Base-by-base conservation (phyloP, 495 filamentous ascomycete species). In the Parathielavia hyrcaniae region DNA sequence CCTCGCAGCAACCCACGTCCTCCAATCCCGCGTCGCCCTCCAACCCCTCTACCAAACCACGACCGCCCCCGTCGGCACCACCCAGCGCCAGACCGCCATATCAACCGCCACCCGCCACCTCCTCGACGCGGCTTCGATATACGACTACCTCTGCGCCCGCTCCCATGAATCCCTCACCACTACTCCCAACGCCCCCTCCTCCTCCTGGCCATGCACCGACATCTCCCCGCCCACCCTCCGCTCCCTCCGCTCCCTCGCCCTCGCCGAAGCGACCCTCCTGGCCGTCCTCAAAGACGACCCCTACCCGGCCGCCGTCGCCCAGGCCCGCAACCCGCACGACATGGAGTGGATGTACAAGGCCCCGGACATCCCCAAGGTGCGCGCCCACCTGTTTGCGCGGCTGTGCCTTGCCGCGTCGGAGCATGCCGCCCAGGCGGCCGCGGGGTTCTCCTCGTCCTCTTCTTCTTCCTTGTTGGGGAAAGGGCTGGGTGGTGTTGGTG, bases 231-330 rank as follows among this genome's bases (percentile, higher is more conserved):
- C 81, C 0, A 78, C 83, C 5, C 81, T 91, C n/a, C 76, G 79
- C 0, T 89, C 89, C 6, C 77, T 96, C 26, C 77, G 84, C 13
- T 80, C 80, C 1, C 78, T 97, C 7, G 86, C 90, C 0, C 73
- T 95, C 12, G 88, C 90, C 0, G 90, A 96, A 68, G 92, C 93
- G 0, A 97, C 91, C 0, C 79, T 97, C 7, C 77, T 96, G 2
- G 88, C 90, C 3, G 90, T 97, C 1, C 71, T 92, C 32, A 97
- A 96, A 64, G 91, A 96, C 62, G 93, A 98, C 66, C 89, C 92
- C 0, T 96, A 97, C 64, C 84, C 93, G 1, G 83, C 84, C 3
- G 81, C 82, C 14, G 86, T 90, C 34, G 82, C 88, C 12, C 86
- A 90, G 55, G 81, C 83, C 47, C 79, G 89, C 35, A 91, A 93